These are phyloP conservation scores for Calonectria henricotiae DNA, from an alignment of 2,329 filamentous ascomycete species.

Conservation along the genomic window DNA sequence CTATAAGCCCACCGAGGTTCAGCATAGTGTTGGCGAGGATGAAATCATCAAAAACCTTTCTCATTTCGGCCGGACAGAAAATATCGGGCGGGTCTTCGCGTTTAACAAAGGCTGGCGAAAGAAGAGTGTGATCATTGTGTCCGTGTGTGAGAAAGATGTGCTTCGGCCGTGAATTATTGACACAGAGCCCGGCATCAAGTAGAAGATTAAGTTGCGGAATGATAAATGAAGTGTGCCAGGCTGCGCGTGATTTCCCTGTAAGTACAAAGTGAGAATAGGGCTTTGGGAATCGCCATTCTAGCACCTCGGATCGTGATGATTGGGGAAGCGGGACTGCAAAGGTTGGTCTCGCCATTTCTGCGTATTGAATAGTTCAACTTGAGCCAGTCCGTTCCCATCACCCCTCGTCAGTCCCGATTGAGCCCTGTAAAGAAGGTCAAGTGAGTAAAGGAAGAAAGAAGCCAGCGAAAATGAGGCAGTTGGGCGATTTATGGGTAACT, in stretches of 20 bases:
- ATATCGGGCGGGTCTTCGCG: conserved; percentile 65
- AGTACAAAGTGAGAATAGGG: conserved; percentile 62
- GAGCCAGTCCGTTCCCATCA: background rate
- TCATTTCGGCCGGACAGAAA: conserved; percentile 63
- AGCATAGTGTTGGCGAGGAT: conserved; percentile 61
- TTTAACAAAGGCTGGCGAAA: conserved; percentile 63
- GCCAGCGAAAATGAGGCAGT: too few relatives aligned
- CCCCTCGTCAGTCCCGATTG: background rate
- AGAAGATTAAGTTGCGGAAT: conserved; percentile 67
- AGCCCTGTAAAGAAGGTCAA: too few relatives aligned
- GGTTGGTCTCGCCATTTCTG: conserved; percentile 34
- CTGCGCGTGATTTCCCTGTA: conserved; percentile 66
- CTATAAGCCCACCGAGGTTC: conserved; percentile 60
- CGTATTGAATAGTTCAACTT: background rate
- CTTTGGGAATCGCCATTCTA: conserved; percentile 65
- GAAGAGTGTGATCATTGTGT: conserved; percentile 65
- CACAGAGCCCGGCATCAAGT: conserved; percentile 65
- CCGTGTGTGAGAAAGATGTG: conserved; percentile 69
- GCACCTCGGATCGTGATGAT: conserved; percentile 62
- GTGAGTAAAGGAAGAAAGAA: too few relatives aligned
- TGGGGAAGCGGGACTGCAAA: conserved; percentile 65
- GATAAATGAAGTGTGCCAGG: conserved; percentile 69
- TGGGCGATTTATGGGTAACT: too few relatives aligned
- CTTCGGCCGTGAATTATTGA: conserved; percentile 65
- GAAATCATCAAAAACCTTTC: conserved; percentile 59